Base-by-base conservation (phyloP, 495 filamentous ascomycete species). In the Penicillium goetzii region DNA sequence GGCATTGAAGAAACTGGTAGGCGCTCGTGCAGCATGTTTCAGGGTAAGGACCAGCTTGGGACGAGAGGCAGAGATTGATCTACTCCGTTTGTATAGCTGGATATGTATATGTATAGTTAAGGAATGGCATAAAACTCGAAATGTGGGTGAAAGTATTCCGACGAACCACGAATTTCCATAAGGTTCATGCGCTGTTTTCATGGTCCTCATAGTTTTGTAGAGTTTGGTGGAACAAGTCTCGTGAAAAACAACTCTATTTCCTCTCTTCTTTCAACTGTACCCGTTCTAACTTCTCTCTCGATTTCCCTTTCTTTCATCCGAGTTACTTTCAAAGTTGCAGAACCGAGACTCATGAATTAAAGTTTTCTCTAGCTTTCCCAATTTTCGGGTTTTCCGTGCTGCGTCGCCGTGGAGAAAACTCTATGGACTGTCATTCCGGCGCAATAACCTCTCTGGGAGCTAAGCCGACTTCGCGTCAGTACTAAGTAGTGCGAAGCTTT, bases 391-490 rank as follows among this genome's bases (percentile, higher is more conserved):
- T 47, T 47, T 47, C 43, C 19, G 43, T 25, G 10, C 43, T 23
- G n/a, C 41, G 41, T 21, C 8, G 19, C 11, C 19, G 41, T 21
- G 65, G 60, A 51, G 60, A 60, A 59, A 40, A 28, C 17, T 36
- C 53, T 38, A 56, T 49, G 61, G 52, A 68, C 61, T 56, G 63
- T 59, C 58, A 64, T 61, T 64, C 55, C 65, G 65, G 65, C 65
- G 65, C 61, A 68, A 61, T 68, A 61, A 14, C 61, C 58, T 53
- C 41, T 63, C 60, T 57, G 43, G 58, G 65, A 40, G 54, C 17
- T 52, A 3, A 41, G 55, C 56, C 57, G 41, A 30, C 38, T 21
- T 56, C 33, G n/a, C 14, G 19, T 49, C 60, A 36, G 21, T 36
- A 41, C 60, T 30, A 49, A 25, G 14, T 53, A 36, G 21, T 36